Evolutionary conservation across 257 asterid genomes (phyloP).

Genomic region (Ocimum tenuiflorum): DNA sequence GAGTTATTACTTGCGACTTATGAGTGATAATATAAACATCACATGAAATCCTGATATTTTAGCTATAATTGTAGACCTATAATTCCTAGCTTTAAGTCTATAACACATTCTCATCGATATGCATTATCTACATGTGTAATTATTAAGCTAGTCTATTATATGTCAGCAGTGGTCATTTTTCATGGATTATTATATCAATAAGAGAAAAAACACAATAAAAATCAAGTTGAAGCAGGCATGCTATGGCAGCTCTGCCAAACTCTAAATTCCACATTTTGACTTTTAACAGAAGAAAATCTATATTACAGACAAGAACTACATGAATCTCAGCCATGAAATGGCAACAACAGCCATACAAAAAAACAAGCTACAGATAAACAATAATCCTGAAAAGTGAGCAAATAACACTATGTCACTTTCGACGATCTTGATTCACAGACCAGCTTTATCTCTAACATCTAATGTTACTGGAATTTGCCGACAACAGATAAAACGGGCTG

Average conservation of each 20-base stretch:
- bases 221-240: neutral
- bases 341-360: neutral
- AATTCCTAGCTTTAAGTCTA: neutral
- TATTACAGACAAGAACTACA: neutral
- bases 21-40: no score
- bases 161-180: neutral
- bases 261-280: neutral
- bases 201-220: neutral
- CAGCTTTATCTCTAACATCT: constrained; percentile 7
- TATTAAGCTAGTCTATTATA: neutral
- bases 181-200: neutral
- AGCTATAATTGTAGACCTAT: no score
- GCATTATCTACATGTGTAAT: neutral
- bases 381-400: neutral
- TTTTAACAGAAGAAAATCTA: neutral
- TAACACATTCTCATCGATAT: neutral
- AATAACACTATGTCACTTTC: constrained; percentile 5
- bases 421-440: constrained; percentile 3
- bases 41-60: no score
- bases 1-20: no score
- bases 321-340: neutral
- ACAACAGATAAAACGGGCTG: neutral
- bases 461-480: constrained; percentile 9
- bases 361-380: neutral
- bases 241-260: constrained; percentile 17